Evolutionary conservation across 768 basidiomycete genomes (phyloP).

Genomic region (Hemileccinum rubropunctum): DNA sequence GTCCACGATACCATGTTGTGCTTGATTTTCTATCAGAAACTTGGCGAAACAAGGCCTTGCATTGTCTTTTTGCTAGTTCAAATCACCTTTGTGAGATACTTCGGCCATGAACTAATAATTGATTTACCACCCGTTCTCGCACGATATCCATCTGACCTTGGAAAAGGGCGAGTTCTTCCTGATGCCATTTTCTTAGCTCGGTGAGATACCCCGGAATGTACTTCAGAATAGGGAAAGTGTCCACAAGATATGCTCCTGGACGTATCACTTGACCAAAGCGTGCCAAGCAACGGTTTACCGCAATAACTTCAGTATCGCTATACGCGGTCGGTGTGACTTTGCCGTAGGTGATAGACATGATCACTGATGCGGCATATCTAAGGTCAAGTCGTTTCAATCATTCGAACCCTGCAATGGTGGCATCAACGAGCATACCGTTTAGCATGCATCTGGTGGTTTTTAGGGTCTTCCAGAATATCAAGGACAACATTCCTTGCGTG

Average conservation of each 20-base stretch:
- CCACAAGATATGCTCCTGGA: slow-evolving; percentile 27
- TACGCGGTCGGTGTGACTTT: slow-evolving; percentile 38
- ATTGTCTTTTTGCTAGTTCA: slow-evolving; percentile 20
- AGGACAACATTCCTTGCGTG: slow-evolving; percentile 34
- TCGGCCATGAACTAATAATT: background rate
- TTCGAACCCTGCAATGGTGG: background rate
- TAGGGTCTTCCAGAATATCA: slow-evolving; percentile 34
- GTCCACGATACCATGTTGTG: slow-evolving; percentile 29
- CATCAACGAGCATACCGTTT: slow-evolving; percentile 20
- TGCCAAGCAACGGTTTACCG: slow-evolving; percentile 23
- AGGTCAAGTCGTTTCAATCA: background rate
- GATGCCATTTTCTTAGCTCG: slow-evolving; percentile 53
- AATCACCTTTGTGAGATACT: background rate
- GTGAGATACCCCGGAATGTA: slow-evolving; percentile 39
- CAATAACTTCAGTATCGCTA: slow-evolving; percentile 34
- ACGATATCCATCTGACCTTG: slow-evolving; percentile 29
- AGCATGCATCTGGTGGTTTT: slow-evolving; percentile 33
- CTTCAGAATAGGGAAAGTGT: slow-evolving; percentile 21
- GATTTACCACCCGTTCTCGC: slow-evolving; percentile 28
- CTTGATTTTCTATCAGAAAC: slow-evolving; percentile 37
- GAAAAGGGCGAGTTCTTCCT: slow-evolving; percentile 36
- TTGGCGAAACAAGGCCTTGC: slow-evolving; percentile 34
- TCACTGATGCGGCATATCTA: slow-evolving; percentile 39
- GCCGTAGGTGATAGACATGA: slow-evolving; percentile 39
- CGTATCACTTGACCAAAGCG: slow-evolving; percentile 27